Base-by-base conservation (phyloP, 148 eudicot species). In the Spergularia bocconei region DNA sequence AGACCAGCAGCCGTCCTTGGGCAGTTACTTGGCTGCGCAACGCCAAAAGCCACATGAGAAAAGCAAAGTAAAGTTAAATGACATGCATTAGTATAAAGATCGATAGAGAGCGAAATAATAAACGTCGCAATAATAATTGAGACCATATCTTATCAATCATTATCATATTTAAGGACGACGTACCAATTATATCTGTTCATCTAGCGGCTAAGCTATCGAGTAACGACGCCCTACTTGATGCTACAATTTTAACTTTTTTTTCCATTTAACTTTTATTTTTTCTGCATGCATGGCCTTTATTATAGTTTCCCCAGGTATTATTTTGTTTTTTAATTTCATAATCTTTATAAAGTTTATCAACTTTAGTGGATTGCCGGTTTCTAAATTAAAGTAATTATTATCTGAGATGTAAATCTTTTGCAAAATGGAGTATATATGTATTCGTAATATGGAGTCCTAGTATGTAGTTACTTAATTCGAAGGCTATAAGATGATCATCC, bases 21-120 rank as follows among this genome's bases (percentile, higher is more conserved):
- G 73, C 41, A 75, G 60, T 80, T 47, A 65, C 72, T 70, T 80
- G 83, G 67, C 79, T 76, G 83, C 79, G 83, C 76, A 71, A 80
- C 17, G 23, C 71, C 51, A 70, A 80, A 75, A 75, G 75, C 62
- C 83, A 80, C 73, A 71, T 64, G 79, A 76, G 69, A 71, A 70
- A 80, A 80, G 82, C 61, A 75, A 80, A 76, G 75, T 29, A 29
- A 29, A 29, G 36, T 29, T 29, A 29, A 29, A 0, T 0, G 36
- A 4, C 36, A 29, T 29, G 36, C 36, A 29, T 29, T 29, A 29
- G 2, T 29, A 29, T 29, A 29, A 29, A 29, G 36, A 29, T 16
- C 20, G 67, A 54, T 57, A 14, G 25, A 59, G 48, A 48, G 23
- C n/a, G 60, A 25, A 70, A 59, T 52, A 79, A 68, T 63, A 68